phyloP scores from a whole-genome alignment of 1,139 yeast genomes.

The Sugiyamaella japonica region DNA sequence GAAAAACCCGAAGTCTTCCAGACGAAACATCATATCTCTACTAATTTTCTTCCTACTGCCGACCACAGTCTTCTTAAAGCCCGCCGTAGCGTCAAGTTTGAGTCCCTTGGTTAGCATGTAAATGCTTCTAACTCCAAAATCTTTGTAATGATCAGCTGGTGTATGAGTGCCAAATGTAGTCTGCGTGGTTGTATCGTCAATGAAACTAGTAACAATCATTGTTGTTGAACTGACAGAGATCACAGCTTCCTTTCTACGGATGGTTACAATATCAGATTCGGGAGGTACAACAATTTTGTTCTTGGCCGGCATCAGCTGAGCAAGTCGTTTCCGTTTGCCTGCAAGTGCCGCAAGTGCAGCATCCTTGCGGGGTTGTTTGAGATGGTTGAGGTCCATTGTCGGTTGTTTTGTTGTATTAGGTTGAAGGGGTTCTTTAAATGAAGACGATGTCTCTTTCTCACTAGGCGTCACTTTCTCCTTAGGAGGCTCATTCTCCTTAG shows the following conservation, averaged over 20 bases:
- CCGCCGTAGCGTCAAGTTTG: neutral
- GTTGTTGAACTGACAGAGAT: neutral
- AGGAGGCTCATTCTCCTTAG: too few species aligned
- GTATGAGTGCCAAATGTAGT: neutral
- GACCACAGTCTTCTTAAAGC: neutral
- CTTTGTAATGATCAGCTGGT: neutral
- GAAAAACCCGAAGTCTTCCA: neutral
- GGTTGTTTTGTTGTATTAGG: too few species aligned
- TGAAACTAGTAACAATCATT: neutral
- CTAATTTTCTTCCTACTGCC: neutral
- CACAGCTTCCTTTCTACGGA: neutral
- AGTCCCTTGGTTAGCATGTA: neutral
- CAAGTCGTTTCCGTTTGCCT: too few species aligned
- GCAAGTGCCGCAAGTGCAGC: too few species aligned
- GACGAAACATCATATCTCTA: neutral
- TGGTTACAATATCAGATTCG: neutral
- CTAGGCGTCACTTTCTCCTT: too few species aligned
- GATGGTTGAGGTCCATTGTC: too few species aligned
- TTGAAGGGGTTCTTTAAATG: too few species aligned
- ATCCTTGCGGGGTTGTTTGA: too few species aligned
- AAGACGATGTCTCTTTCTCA: too few species aligned
- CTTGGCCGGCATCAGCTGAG: too few species aligned
- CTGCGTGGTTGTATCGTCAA: neutral
- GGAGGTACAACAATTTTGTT: neutral
- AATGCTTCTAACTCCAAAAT: neutral